Base-by-base conservation (phyloP, 2,329 filamentous ascomycete species). In the Penicillium sp. region DNA sequence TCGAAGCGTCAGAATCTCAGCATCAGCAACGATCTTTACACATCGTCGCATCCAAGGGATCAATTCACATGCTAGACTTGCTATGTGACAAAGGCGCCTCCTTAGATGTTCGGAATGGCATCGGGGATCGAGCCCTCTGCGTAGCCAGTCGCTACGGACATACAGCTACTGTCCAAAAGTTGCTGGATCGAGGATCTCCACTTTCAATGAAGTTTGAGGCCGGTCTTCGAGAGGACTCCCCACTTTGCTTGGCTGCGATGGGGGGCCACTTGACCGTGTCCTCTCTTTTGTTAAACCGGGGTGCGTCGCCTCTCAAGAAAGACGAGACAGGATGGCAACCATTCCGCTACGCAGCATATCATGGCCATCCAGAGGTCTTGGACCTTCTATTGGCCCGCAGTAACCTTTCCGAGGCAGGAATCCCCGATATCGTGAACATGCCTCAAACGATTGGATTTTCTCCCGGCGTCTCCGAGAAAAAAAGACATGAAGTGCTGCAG, bases 251-350 rank as follows among this genome's bases (percentile, higher is more conserved):
- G 30, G 72, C 71, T 18, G 65, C 69, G 7, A 68, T 64, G 55
- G 60, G 60, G 16, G 72, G 71, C 2, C 66, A 73, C 50, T 54
- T 67, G 16, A 47, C 58, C 5, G 62, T 72, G 7, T 68, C 68
- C 5, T 62, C 58, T 10, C 60, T 73, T 16, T 53, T 74, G 1
- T 48, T 74, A 13, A 51, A 61, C 20, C 62, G 59, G 1, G 71
- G 71, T 2, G 69, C 70, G 14, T 71, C 68, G 2, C 62, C 66
- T 6, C 48, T 63, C 13, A 68, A 67, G 47, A 62, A 63, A 25
- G 71, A 74, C 50, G 68, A 73, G 48, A 49, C 55, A 16, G 67
- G 69, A 10, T 74, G 70, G 69, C 67, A 63, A 20, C 71, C 72
- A 9, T 57, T 71, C 16, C 65, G 69, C 6, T 71, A 74, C 53